A percentile compares a stretch with the other conserved stretches of the same genome.
Conservation (phyloP, 2,329 filamentous ascomycete species). For the Teratosphaeria zuluensis region DNA sequence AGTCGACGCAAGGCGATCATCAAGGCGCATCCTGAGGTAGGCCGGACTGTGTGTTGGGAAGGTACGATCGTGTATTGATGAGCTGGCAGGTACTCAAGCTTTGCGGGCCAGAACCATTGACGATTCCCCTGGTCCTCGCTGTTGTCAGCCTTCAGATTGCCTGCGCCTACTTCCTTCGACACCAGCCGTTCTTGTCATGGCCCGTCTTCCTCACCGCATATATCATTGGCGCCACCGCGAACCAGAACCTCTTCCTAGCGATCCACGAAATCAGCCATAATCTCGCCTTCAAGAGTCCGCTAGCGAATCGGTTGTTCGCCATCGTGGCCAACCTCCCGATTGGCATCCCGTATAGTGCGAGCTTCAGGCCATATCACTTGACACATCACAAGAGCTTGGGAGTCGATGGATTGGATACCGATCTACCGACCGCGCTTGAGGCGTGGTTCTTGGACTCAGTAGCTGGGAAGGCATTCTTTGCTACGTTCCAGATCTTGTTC, state of each 20-base stretch:
- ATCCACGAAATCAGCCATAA: conserved; percentile 99
- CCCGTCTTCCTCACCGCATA: conserved; percentile 82
- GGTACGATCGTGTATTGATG: background rate
- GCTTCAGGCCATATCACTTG: conserved; percentile 93
- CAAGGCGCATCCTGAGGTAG: conserved; percentile 91
- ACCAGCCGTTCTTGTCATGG: conserved; percentile 72
- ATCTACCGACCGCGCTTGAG: conserved; percentile 85
- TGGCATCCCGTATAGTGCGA: conserved; percentile 89
- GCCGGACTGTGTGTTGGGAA: conserved; percentile 6
- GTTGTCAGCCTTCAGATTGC: conserved; percentile 76
- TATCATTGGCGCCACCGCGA: conserved; percentile 83
- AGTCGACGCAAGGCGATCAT: conserved; percentile 88
- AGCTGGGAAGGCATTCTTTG: conserved; percentile 95
- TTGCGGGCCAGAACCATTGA: conserved; percentile 89
- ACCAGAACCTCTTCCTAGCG: conserved; percentile 96
- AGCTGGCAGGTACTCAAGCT: conserved; percentile 74
- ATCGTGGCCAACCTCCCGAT: conserved; percentile 95
- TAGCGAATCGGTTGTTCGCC: conserved; percentile 75
- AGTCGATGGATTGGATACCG: conserved; percentile 90
- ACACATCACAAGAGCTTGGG: conserved; percentile 98
- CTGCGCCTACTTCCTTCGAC: conserved; percentile 65
- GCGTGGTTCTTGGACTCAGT: conserved; percentile 90
- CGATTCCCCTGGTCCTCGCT: conserved; percentile 78
- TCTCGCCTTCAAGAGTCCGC: conserved; percentile 73
- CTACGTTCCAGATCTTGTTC: conserved; percentile 98